Percentiles rank a stretch among this genome's conserved stretches.
phyloP scores from a whole-genome alignment of 192 early-diverging fungal genomes.

The Ambispora gerdemannii region DNA sequence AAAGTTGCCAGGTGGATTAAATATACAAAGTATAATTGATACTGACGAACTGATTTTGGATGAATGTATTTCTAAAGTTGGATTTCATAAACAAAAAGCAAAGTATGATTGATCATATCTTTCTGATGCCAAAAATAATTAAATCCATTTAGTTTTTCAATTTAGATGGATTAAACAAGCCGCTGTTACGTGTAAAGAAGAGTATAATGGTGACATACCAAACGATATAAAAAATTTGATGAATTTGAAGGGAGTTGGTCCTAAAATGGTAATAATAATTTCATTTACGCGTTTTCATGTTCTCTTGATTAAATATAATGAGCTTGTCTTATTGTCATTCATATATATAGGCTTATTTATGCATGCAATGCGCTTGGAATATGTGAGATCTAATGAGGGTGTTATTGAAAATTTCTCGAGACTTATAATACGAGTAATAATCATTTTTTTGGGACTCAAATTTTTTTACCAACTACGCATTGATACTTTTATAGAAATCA shows the following conservation, averaged over 20 bases:
- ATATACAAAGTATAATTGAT: constrained; percentile 59
- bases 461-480: background rate
- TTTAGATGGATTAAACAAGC: constrained; percentile 73
- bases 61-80: constrained; percentile 72
- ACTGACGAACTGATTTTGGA: constrained; percentile 64
- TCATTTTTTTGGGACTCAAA: background rate
- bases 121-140: too few species aligned
- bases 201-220: constrained; percentile 81
- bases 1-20: constrained; percentile 65
- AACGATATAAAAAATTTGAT: constrained; percentile 71
- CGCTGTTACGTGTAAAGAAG: constrained; percentile 67
- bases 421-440: background rate
- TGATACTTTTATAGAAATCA: constrained; percentile 45
- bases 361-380: constrained; percentile 84
- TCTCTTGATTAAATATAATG: background rate
- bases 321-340: background rate
- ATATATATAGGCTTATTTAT: constrained; percentile 61
- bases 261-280: constrained; percentile 92
- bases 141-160: background rate
- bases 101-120: constrained; percentile 30
- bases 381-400: constrained; percentile 40
- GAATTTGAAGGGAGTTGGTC: constrained; percentile 87
- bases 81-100: constrained; percentile 88
- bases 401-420: too few species aligned
- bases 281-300: background rate